Base-by-base conservation (phyloP, 2,329 filamentous ascomycete genomes). In the Akanthomyces uredinophilus region DNA sequence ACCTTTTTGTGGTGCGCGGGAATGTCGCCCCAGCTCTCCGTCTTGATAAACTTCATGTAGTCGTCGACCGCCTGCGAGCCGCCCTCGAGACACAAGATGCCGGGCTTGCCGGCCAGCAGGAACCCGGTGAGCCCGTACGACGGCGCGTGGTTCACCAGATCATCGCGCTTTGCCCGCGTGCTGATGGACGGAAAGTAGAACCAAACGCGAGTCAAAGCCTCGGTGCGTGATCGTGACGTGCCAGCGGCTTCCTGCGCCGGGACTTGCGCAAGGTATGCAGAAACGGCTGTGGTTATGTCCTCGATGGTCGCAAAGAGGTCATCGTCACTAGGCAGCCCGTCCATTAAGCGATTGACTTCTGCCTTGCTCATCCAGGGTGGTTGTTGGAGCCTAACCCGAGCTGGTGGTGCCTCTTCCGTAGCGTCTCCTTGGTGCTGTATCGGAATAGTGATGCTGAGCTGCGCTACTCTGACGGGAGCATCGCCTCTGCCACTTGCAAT, bases 21-120 rank as follows among this genome's bases (percentile, higher is more conserved):
- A 6, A 87, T 86, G 69, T 87, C 84, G 0, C 83, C 80, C 84
- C 84, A 87, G 59, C 81, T 84, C 66, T 86, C 81, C 6, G 83
- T 86, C 71, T 86, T 86, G 72, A 87, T 86, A 62, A 83, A 86
- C 32, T 77, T 81, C 84, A 87, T 87, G 66, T 85, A 87, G 11
- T 78, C 79, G 61, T 87, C 83, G 2, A 87, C 78, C 29, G 74
- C 69, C 8, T 66, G 54, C 0, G 81, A 80, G 0, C 60, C 69
- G 10, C 82, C 82, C 68, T 84, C 82, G 0, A 84, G 71, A 58
- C 81, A 84, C 2, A 84, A 65, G 1, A 79, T 72, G 2, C 84
- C 84, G 0, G 84, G 84, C 64, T 87, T 87, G 0, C 84, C 84
- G 0, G 84, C 84, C 18, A 84, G 74, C 4, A 87, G 77, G 66